Conservation (phyloP, 75 land plant species). For the Isoetes taiwanensis region DNA sequence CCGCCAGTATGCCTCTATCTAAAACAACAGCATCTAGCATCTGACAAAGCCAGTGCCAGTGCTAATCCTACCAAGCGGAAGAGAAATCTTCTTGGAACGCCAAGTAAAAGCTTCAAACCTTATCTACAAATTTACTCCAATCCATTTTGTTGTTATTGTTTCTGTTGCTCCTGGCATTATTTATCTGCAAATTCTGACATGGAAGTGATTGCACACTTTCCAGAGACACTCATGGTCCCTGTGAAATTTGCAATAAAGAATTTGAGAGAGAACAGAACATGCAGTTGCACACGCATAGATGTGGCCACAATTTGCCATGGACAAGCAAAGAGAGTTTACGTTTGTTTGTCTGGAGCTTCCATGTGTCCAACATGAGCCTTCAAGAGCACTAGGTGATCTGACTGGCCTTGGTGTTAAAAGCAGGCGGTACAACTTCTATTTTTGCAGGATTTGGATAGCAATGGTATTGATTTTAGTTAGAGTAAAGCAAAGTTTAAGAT, state of each 20-base stretch:
- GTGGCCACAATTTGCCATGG: conserved; percentile 44
- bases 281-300: conserved; percentile 35
- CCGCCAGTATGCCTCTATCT: no score
- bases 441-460: no score
- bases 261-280: conserved; percentile 45
- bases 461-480: no score
- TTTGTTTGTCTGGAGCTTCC: conserved; percentile 32
- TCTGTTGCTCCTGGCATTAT: no score
- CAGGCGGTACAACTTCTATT: no score
- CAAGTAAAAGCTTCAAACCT: no score
- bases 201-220: conserved; percentile 34
- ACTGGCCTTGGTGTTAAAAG: no score
- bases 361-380: conserved; percentile 37
- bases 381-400: conserved; percentile 38
- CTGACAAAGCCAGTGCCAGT: no score
- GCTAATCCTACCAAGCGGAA: conserved; percentile 27
- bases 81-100: conserved; percentile 51
- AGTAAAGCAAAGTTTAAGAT: no score
- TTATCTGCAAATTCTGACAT: conserved; percentile 29
- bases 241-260: conserved; percentile 43
- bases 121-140: not conserved
- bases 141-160: not conserved
- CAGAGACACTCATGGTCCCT: conserved; percentile 37
- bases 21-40: no score
- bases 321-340: conserved; percentile 37